Conservation (phyloP, 2,329 filamentous ascomycete species). For the Neurospora sp. region DNA sequence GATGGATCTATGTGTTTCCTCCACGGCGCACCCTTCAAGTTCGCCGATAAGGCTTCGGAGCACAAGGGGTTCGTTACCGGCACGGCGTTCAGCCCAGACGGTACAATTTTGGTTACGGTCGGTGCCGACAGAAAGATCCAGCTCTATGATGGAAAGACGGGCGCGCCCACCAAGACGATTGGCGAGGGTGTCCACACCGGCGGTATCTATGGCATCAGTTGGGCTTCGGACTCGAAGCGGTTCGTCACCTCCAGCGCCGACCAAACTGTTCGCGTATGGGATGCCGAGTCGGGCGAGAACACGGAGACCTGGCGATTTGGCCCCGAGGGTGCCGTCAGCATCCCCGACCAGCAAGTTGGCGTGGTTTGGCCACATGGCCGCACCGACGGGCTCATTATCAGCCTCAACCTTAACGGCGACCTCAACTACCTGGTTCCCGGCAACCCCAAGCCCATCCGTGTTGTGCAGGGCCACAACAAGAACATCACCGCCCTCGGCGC, state of each 20-base stretch:
- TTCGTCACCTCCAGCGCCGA: conserved; percentile 91
- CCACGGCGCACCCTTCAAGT: conserved; percentile 92
- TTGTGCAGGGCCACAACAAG: conserved; percentile 85
- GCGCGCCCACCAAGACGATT: conserved; percentile 68
- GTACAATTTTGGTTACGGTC: conserved; percentile 70
- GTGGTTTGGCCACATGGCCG: conserved; percentile 81
- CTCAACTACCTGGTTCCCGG: conserved; percentile 79
- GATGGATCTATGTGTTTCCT: conserved; percentile 87
- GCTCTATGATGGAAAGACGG: conserved; percentile 93
- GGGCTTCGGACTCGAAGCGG: conserved; percentile 76
- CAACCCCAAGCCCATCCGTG: conserved; percentile 54
- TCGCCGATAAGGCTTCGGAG: conserved; percentile 70
- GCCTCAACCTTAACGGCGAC: conserved; percentile 77
- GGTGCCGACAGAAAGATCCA: conserved; percentile 90
- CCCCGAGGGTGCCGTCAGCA: conserved; percentile 57
- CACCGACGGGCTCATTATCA: conserved; percentile 80
- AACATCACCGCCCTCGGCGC: conserved; percentile 69
- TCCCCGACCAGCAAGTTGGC: conserved; percentile 85
- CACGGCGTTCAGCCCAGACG: conserved; percentile 83
- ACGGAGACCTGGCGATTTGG: conserved; percentile 81
- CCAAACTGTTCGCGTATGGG: conserved; percentile 92
- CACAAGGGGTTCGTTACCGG: conserved; percentile 88
- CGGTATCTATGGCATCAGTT: conserved; percentile 86
- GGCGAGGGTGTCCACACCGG: conserved; percentile 81
- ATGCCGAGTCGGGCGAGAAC: conserved; percentile 67